These are phyloP conservation scores for Candida neerlandica DNA, from an alignment of 1,139 yeast genomes.

Conservation along the genomic window DNA sequence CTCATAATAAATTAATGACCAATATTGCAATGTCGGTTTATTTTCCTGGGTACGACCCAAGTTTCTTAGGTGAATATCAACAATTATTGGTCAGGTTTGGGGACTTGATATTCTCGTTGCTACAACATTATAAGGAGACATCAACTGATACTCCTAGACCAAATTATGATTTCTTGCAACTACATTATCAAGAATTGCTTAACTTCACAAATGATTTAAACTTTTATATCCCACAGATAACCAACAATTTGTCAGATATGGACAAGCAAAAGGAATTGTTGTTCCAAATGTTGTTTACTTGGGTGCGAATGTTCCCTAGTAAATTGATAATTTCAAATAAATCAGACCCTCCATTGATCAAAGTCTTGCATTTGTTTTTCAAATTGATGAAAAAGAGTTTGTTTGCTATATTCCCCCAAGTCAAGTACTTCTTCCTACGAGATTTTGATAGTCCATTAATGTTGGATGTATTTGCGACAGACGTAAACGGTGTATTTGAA, in stretches of 20 bases:
- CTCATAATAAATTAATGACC: constrained; percentile 40
- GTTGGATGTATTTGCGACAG: constrained; percentile 37
- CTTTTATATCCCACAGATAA: constrained; percentile 32
- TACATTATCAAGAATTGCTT: constrained; percentile 25
- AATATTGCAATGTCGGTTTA: constrained; percentile 41
- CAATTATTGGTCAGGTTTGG: constrained; percentile 25
- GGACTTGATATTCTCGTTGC: constrained; percentile 11
- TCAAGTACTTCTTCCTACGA: constrained; percentile 42
- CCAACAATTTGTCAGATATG: constrained; percentile 27
- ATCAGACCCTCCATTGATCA: constrained; percentile 33
- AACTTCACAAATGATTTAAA: constrained; percentile 28
- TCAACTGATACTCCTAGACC: neutral
- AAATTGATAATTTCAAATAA: constrained; percentile 26
- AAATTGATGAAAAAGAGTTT: constrained; percentile 38
- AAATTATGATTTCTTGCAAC: neutral
- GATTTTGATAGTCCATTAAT: constrained; percentile 49
- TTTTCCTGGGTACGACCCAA: constrained; percentile 41
- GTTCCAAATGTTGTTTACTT: constrained; percentile 39
- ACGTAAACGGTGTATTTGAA: constrained; percentile 31
- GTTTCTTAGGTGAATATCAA: constrained; percentile 33
- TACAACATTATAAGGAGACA: constrained; percentile 8
- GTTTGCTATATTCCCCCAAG: constrained; percentile 44
- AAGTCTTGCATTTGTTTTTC: constrained; percentile 36
- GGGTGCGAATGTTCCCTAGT: constrained; percentile 44
- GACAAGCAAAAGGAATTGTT: constrained; percentile 37